Base-by-base conservation (phyloP, 495 filamentous ascomycete species). In the Penicillium macrosclerotiorum region DNA sequence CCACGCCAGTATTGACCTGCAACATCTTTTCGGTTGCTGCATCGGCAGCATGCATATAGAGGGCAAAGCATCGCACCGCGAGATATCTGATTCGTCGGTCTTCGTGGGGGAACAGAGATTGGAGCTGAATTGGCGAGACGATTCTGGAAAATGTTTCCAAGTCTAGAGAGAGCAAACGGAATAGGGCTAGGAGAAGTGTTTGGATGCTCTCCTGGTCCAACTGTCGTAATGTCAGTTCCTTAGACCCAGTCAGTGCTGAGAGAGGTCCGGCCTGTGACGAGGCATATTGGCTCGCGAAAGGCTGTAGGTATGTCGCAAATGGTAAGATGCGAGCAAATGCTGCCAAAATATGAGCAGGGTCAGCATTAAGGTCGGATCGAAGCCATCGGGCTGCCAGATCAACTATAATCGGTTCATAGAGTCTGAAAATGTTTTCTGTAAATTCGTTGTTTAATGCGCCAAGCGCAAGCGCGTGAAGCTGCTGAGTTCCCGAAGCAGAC, bases 331-430 rank as follows among this genome's bases (percentile, higher is more conserved):
- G 76, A 39, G 86, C 85, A 63, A 95, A 88, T 22, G 86, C 82
- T 36, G 84, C 76, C 57, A 94, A 67, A 34, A 85, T 70, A 33
- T 62, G 59, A 49, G 77, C 63, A 19, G 64, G 64, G 36, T 81
- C 71, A 23, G 63, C 57, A 31, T 68, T 49, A 37, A 73, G 60
- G 26, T 73, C 66, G 11, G 67, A 63, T 36, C 54, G 56, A 30
- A 86, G 65, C 87, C 89, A 93, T 71, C 83, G 73, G 48, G 88
- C 82, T 64, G 85, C 89, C 34, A 90, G 65, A 60, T 96, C 89
- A 49, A 88, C 79, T 54, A 92, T 85, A 36, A 89, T 62, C 37
- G 69, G 67, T 64, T 88, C 79, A 60, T 89, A 88, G 47, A 81
- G 70, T 47, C 73, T 68, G 55, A 91, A 91, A 56, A 95, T 72